Evolutionary conservation across 306 rosid species (phyloP).

Genomic region (Prunus kanzakura): DNA sequence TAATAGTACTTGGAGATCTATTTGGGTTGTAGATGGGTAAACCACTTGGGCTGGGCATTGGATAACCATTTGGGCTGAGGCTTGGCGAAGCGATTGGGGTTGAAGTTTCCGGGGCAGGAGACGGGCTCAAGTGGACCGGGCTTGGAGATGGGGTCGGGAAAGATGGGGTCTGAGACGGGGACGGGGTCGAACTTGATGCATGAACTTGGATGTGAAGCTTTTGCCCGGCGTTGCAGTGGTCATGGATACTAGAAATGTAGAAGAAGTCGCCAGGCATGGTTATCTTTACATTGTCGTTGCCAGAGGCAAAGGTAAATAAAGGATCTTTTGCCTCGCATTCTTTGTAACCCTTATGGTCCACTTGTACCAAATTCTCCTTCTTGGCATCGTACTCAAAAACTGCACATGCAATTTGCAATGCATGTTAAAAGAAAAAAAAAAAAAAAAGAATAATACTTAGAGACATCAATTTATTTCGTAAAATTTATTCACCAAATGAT

Average conservation of each 20-base stretch:
- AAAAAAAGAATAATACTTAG: neutral
- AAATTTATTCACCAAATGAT: too few relatives aligned
- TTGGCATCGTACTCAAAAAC: slow-evolving; percentile 26
- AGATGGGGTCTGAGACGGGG: too few relatives aligned
- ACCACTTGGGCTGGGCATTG: neutral
- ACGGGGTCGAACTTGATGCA: neutral
- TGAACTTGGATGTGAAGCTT: slow-evolving; percentile 33
- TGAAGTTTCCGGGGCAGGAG: too few relatives aligned
- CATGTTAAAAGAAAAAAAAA: neutral
- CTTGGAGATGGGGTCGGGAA: too few relatives aligned
- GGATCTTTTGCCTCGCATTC: slow-evolving; percentile 25
- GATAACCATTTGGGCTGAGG: neutral
- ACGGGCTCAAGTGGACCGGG: too few relatives aligned
- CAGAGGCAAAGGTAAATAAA: slow-evolving; percentile 4
- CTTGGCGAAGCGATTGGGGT: too few relatives aligned
- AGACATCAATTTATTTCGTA: too few relatives aligned
- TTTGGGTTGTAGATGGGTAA: neutral
- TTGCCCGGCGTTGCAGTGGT: slow-evolving; percentile 26
- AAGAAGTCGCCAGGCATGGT: slow-evolving; percentile 22
- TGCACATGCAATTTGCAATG: neutral
- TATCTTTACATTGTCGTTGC: slow-evolving; percentile 16
- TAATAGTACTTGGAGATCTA: too few relatives aligned
- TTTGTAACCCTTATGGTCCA: slow-evolving; percentile 13
- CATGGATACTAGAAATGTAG: slow-evolving; percentile 30
- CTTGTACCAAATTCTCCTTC: slow-evolving; percentile 25